These are phyloP conservation scores for Carex arenaria DNA, from an alignment of 202 grass and related monocot species.

Conservation along the genomic window DNA sequence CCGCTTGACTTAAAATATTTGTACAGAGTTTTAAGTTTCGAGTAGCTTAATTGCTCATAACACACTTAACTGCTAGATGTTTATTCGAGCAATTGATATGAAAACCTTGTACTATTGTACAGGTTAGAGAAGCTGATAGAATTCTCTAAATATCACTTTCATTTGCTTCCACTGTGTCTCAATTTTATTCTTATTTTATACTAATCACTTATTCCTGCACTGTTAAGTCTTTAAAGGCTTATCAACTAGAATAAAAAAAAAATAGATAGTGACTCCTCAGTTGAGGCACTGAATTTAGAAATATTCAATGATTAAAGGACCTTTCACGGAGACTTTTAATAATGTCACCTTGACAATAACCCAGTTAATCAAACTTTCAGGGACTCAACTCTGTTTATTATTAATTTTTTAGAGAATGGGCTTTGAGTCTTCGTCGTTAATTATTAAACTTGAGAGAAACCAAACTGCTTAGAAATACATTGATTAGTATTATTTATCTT, in stretches of 20 bases:
- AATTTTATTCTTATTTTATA: not conserved
- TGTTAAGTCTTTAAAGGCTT: slow-evolving; percentile 3
- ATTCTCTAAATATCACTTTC: slow-evolving; percentile 14
- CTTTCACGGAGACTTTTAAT: not conserved
- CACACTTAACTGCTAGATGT: not conserved
- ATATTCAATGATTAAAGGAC: not conserved
- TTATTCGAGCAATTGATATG: not conserved
- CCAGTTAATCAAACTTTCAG: not conserved
- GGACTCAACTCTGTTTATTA: not conserved
- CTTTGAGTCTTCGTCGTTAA: not conserved
- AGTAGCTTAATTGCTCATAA: not conserved
- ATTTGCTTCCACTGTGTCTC: not conserved
- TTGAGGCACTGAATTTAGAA: not conserved
- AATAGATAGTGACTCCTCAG: not conserved
- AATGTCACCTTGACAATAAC: not conserved
- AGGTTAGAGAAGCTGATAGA: not conserved
- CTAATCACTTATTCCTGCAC: not conserved
- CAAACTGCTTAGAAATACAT: not conserved
- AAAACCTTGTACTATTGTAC: not conserved
- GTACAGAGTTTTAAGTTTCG: not conserved
- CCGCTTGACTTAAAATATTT: not conserved
- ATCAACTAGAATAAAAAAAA: slow-evolving; percentile 8
- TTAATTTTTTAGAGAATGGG: not conserved
- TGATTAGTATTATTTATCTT: not conserved
- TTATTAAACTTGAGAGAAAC: not conserved